Evolutionary conservation across 2,329 filamentous ascomycete genomes (phyloP).

Genomic region (Calycina marina): DNA sequence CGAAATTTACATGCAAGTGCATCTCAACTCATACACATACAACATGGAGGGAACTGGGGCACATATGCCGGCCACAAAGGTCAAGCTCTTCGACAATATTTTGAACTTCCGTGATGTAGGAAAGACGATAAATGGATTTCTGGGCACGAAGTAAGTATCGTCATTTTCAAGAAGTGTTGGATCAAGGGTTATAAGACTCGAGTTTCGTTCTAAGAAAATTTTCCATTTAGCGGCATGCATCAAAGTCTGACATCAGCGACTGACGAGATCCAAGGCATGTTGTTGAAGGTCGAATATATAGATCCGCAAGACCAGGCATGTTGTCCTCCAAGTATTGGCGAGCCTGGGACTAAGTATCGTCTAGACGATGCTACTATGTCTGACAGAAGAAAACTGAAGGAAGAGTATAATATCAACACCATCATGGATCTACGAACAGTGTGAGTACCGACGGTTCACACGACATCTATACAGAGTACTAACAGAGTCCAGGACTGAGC

Average conservation of each 20-base stretch:
- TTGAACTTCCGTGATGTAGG: slow-evolving; percentile 70
- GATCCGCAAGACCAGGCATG: slow-evolving; percentile 48
- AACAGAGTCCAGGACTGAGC: slow-evolving; percentile 45
- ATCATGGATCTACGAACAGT: slow-evolving; percentile 70
- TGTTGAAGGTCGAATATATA: slow-evolving; percentile 49
- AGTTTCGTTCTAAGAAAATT: too few relatives aligned
- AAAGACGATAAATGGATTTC: slow-evolving; percentile 44
- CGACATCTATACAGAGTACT: neutral
- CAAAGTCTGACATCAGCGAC: too few relatives aligned
- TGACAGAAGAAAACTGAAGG: slow-evolving; percentile 45
- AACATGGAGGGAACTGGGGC: too few relatives aligned
- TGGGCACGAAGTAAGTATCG: slow-evolving; percentile 37
- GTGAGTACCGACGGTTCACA: slow-evolving; percentile 26
- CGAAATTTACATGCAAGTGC: too few relatives aligned
- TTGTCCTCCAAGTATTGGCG: neutral
- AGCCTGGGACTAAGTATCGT: slow-evolving; percentile 2
- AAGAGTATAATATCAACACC: slow-evolving; percentile 50
- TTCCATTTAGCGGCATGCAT: too few relatives aligned
- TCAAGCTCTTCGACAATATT: slow-evolving; percentile 37
- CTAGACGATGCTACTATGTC: slow-evolving; percentile 54
- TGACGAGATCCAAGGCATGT: slow-evolving; percentile 26
- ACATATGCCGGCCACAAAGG: too few relatives aligned
- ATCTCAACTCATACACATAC: too few relatives aligned
- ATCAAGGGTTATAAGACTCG: too few relatives aligned
- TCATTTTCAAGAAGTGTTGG: neutral